Percentiles rank a stretch among this genome's conserved stretches.
Evolutionary conservation across 75 land plant species (phyloP).

Genomic region (Gnetum montanum): DNA sequence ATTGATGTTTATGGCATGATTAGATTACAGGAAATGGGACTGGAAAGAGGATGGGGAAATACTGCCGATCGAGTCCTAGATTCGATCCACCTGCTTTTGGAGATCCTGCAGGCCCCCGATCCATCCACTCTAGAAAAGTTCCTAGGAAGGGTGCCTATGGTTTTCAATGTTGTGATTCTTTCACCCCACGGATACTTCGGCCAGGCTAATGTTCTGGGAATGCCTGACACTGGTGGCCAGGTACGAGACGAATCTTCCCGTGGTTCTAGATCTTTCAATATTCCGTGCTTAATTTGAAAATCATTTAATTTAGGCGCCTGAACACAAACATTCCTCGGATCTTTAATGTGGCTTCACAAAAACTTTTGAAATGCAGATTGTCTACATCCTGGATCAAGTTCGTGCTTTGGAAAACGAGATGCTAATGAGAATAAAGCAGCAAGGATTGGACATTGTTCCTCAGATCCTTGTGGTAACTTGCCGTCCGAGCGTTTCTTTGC

Average conservation of each 20-base stretch:
- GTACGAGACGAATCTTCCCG: no score
- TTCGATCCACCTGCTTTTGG: slow-evolving; percentile 50
- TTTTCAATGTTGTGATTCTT: slow-evolving; percentile 64
- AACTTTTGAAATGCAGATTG: slow-evolving; percentile 24
- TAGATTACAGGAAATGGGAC: slow-evolving; percentile 64
- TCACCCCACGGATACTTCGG: slow-evolving; percentile 83
- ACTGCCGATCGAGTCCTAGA: slow-evolving; percentile 47
- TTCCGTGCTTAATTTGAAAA: not conserved
- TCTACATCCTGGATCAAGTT: slow-evolving; percentile 78
- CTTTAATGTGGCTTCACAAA: not conserved
- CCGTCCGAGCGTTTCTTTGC: not conserved
- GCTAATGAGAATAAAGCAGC: slow-evolving; percentile 41
- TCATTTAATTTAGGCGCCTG: not conserved
- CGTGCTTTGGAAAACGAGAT: slow-evolving; percentile 66
- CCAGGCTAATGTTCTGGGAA: slow-evolving; percentile 62
- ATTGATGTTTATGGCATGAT: not conserved
- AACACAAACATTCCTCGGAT: no score
- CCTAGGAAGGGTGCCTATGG: slow-evolving; percentile 65
- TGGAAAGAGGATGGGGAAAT: slow-evolving; percentile 78
- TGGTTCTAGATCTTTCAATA: not conserved
- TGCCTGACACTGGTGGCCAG: slow-evolving; percentile 85
- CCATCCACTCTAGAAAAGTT: slow-evolving; percentile 54
- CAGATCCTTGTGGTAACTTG: slow-evolving; percentile 49
- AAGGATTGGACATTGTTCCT: slow-evolving; percentile 50
- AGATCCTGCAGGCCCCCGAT: slow-evolving; percentile 77